These are phyloP conservation scores for Rhizophagus sp. DNA, from an alignment of 192 early-diverging fungal genomes.

Conservation along the genomic window DNA sequence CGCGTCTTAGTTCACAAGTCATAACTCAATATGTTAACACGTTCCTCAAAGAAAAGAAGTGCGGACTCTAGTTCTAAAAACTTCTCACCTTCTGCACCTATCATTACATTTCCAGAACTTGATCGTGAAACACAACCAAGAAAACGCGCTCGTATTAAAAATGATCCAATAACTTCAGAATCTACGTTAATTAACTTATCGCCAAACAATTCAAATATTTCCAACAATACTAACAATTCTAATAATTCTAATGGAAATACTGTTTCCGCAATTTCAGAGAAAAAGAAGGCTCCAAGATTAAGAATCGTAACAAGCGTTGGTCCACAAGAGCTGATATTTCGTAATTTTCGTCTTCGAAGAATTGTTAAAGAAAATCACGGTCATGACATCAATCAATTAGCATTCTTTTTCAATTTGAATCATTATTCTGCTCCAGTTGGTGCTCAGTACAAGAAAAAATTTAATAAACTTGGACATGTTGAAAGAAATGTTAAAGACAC, in stretches of 20 bases:
- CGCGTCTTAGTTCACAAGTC: neutral
- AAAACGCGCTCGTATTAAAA: too few relatives aligned
- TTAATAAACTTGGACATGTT: conserved; percentile 72
- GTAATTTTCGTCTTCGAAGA: conserved; percentile 76
- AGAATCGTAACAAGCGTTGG: neutral
- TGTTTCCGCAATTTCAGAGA: neutral
- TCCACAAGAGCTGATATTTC: conserved; percentile 58
- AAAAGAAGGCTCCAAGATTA: neutral
- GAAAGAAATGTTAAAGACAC: conserved; percentile 64
- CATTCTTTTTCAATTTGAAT: conserved; percentile 71
- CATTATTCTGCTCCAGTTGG: conserved; percentile 54
- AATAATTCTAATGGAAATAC: neutral
- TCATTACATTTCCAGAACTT: neutral
- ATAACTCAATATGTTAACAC: neutral
- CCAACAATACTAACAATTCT: neutral
- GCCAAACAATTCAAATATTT: neutral
- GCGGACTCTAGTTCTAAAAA: neutral
- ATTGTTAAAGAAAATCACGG: conserved; percentile 93
- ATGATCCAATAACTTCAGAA: too few relatives aligned
- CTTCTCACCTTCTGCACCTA: neutral
- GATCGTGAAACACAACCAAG: neutral
- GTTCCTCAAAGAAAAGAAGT: conserved; percentile 9
- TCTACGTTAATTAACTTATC: neutral
- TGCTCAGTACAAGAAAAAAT: conserved; percentile 56
- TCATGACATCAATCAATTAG: conserved; percentile 68